Base-by-base conservation (phyloP, 306 rosid genomes). In the Prunus armeniaca region DNA sequence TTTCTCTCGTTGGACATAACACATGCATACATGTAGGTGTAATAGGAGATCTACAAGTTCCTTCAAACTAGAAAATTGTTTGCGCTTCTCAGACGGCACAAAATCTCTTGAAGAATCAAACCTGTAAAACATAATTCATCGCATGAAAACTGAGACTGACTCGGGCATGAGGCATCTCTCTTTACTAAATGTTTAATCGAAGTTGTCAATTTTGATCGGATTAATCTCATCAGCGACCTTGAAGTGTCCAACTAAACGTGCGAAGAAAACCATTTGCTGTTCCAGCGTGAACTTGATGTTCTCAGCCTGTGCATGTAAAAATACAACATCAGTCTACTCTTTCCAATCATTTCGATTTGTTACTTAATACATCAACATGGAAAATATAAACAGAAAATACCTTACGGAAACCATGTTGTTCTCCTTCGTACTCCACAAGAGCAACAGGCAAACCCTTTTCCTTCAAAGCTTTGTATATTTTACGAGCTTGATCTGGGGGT, bases 201-300 rank as follows among this genome's bases (percentile, higher is more conserved):
- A 87, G 85, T 92, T 95, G 58, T 92, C 93, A 27, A 95, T 86
- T 88, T 86, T 88, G 86, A 95, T 82, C 8, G 99, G 97, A 55
- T 81, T 85, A 57, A 95, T 92, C 17, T 88, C 84, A 43, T 90
- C 99, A 5, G 96, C 99, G 73, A 95, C 97, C 61, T 84, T 38
- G 73, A 95, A 95, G 81, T 57, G 76, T 55, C 99, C 99, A 66
- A 95, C 89, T 72, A 88, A 56, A 46, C 97, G 86, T 27, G 97
- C 99, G 66, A 92, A 95, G 96, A 95, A 95, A 68, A 95, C 93
- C 99, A 95, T 95, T 95, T 89, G 91, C 70, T 92, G 99, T 83
- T 95, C 99, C 45, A 92, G 84, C 43, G 99, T 95, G 84, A 85
- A 90, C 89, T 88, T 91, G 8, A 92, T 95, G 88, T 91, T 95